These are phyloP conservation scores for Aquilaria yunnanensis DNA, from an alignment of 345 rosid genomes.

Conservation along the genomic window DNA sequence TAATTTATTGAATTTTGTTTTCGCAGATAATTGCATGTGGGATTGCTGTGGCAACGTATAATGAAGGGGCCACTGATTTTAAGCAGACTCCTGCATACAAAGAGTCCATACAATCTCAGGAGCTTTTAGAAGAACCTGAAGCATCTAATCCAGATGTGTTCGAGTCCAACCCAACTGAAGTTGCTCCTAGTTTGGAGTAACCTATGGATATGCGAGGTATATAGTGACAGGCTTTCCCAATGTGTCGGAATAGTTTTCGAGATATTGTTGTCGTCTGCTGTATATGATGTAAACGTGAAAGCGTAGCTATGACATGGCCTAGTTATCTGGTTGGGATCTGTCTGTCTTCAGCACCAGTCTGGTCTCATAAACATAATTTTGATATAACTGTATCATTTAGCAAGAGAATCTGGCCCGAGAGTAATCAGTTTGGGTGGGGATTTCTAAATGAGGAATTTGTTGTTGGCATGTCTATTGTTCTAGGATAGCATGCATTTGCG, in stretches of 20 bases:
- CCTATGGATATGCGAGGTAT: constrained; percentile 1
- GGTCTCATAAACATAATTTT: too few relatives aligned
- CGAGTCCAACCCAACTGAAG: constrained; percentile 97
- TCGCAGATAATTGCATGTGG: constrained; percentile 74
- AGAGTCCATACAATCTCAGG: constrained; percentile 64
- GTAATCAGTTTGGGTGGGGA: too few relatives aligned
- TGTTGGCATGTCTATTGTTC: too few relatives aligned
- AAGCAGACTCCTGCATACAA: constrained; percentile 81
- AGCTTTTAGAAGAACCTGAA: constrained; percentile 72
- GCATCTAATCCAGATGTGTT: constrained; percentile 69
- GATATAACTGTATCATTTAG: too few relatives aligned
- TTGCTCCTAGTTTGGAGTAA: constrained; percentile 89
- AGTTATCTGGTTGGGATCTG: constrained; percentile 9
- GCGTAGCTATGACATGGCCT: constrained; percentile 7
- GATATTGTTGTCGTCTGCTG: constrained; percentile 20
- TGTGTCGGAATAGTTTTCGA: constrained; percentile 8
- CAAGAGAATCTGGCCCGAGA: too few relatives aligned
- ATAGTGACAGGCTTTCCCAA: constrained; percentile 1
- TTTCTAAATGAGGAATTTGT: too few relatives aligned
- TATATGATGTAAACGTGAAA: constrained; percentile 10
- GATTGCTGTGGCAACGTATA: constrained; percentile 73
- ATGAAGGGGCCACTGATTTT: constrained; percentile 92
- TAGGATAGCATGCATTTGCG: too few relatives aligned
- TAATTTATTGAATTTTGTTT: constrained; percentile 3
- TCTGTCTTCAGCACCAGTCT: neutral